Evolutionary conservation across 257 asterid species (phyloP).

Genomic region (Solanum etuberosum): DNA sequence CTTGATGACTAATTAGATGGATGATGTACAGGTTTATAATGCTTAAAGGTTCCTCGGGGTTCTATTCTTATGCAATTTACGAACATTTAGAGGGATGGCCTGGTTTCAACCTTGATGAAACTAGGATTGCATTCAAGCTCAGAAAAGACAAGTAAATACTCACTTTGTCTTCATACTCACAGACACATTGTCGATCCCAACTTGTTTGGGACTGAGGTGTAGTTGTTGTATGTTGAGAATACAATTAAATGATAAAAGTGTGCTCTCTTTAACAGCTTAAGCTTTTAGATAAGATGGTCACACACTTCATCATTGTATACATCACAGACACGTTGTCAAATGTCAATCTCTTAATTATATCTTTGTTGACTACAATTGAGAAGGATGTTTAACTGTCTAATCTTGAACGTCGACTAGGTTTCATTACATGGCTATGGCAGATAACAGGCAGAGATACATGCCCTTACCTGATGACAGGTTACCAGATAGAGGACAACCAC

Average conservation of each 20-base stretch:
- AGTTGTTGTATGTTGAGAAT: neutral
- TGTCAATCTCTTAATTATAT: neutral
- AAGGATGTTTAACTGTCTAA: neutral
- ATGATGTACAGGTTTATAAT: slow-evolving; percentile 44
- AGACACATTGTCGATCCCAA: neutral
- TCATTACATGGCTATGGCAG: slow-evolving; percentile 72
- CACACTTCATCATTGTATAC: neutral
- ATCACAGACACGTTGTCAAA: neutral
- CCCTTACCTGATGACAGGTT: slow-evolving; percentile 72
- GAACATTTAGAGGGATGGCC: slow-evolving; percentile 55
- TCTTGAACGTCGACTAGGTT: slow-evolving; percentile 27
- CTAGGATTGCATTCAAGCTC: slow-evolving; percentile 88
- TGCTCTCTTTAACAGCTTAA: neutral
- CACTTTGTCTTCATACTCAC: neutral
- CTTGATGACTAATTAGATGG: neutral
- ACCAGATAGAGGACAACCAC: slow-evolving; percentile 50
- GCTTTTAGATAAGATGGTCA: neutral
- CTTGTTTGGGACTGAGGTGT: neutral
- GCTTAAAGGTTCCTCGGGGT: slow-evolving; percentile 64
- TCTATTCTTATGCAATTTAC: slow-evolving; percentile 73
- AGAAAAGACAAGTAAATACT: slow-evolving; percentile 55
- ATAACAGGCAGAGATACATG: slow-evolving; percentile 66
- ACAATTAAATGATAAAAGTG: neutral
- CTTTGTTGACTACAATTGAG: neutral
- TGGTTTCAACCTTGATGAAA: slow-evolving; percentile 58